Conservation (phyloP, 106 monocot species). For the Platanthera zijinensis region DNA sequence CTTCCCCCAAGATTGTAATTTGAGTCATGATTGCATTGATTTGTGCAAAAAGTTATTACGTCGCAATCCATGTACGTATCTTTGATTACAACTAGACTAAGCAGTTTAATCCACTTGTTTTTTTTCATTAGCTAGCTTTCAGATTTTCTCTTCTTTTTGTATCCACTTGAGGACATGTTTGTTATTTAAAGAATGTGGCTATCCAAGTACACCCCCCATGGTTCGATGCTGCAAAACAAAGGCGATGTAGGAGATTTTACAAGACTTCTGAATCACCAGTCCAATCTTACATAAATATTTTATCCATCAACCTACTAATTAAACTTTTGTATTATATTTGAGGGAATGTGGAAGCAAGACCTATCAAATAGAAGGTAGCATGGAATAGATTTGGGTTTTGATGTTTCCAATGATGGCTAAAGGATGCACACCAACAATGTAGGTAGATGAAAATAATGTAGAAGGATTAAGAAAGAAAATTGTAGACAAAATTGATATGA, state of each 20-base stretch:
- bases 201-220: background rate
- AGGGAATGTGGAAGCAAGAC: background rate
- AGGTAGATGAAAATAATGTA: background rate
- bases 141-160: background rate
- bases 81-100: background rate
- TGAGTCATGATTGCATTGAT: slow-evolving; percentile 78
- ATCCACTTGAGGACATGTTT: background rate
- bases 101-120: background rate
- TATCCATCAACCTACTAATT: background rate
- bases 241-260: background rate
- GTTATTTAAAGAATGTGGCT: background rate
- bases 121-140: background rate
- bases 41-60: slow-evolving; percentile 82
- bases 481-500: background rate
- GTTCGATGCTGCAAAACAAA: background rate
- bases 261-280: background rate
- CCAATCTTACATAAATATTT: background rate
- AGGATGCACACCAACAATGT: background rate
- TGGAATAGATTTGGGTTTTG: background rate
- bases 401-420: background rate
- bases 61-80: slow-evolving; percentile 70
- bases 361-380: background rate
- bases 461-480: background rate
- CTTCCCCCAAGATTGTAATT: slow-evolving; percentile 49
- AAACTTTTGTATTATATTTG: background rate